Conservation (phyloP, 2,329 filamentous ascomycete genomes). For the Pseudogymnoascus sp. region DNA sequence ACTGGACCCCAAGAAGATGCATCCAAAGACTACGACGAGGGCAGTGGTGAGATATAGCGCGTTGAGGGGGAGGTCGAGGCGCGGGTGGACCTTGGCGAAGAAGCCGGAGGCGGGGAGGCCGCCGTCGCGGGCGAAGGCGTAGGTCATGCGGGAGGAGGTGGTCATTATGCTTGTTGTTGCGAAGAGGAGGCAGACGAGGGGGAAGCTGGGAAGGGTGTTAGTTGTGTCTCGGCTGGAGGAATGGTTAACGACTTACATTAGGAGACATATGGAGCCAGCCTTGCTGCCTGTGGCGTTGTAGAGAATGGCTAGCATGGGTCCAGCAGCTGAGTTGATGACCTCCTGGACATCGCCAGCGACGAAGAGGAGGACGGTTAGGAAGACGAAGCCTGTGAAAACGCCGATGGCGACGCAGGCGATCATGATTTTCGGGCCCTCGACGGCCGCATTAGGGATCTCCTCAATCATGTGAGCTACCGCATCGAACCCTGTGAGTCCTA, state of each 20-base stretch:
- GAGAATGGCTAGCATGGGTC: constrained; percentile 21
- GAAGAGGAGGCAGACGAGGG: constrained; percentile 55
- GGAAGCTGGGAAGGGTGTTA: constrained; percentile 44
- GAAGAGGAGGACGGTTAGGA: constrained; percentile 36
- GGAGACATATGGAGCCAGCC: constrained; percentile 13
- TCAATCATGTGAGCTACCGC: constrained; percentile 37
- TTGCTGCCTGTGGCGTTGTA: constrained; percentile 14
- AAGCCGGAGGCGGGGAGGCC: constrained; percentile 54
- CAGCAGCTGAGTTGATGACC: constrained; percentile 36
- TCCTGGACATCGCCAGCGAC: constrained; percentile 34
- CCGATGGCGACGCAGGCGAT: constrained; percentile 31
- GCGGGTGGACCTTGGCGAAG: constrained; percentile 54
- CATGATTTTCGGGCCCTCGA: constrained; percentile 21
- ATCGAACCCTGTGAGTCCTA: constrained; percentile 35
- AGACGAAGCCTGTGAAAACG: constrained; percentile 33
- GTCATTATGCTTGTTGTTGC: constrained; percentile 58
- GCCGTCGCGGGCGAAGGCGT: constrained; percentile 58
- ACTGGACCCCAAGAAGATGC: constrained; percentile 59
- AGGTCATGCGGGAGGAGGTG: constrained; percentile 57
- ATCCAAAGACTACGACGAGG: constrained; percentile 58
- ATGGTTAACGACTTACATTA: constrained; percentile 13
- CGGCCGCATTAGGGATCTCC: constrained; percentile 37
- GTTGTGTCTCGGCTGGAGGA: background rate
- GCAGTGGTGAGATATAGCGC: constrained; percentile 52
- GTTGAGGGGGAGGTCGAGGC: constrained; percentile 57